phyloP scores from a whole-genome alignment of 1,284 basidiomycete species.

The Austroboletus niveus region DNA sequence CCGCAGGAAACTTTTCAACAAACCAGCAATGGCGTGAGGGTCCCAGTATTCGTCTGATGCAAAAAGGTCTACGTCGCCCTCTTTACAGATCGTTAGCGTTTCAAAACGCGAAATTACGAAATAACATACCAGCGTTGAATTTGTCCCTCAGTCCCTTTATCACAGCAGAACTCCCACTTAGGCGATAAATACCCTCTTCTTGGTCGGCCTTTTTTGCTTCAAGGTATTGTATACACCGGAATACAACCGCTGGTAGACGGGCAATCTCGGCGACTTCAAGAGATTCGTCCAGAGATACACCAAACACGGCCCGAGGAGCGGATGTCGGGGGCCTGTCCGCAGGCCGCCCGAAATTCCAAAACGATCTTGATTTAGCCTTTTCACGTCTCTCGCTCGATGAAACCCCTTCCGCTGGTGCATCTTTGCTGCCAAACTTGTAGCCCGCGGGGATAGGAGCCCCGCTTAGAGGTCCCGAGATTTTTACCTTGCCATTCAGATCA shows the following conservation, averaged over 20 bases:
- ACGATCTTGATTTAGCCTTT: constrained; percentile 86
- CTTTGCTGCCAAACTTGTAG: constrained; percentile 83
- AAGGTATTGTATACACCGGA: constrained; percentile 88
- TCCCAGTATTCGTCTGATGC: constrained; percentile 90
- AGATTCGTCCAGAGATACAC: constrained; percentile 84
- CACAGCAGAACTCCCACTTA: constrained; percentile 90
- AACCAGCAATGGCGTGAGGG: constrained; percentile 90
- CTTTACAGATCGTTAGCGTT: constrained; percentile 38
- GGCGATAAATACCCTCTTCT: constrained; percentile 96
- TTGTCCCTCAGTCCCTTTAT: constrained; percentile 92
- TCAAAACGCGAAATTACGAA: constrained; percentile 6
- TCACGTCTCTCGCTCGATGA: constrained; percentile 66
- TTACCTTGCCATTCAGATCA: constrained; percentile 56
- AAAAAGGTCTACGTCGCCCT: constrained; percentile 89
- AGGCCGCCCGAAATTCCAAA: constrained; percentile 80
- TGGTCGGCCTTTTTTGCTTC: constrained; percentile 90
- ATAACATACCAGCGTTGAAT: constrained; percentile 78
- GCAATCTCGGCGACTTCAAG: constrained; percentile 87
- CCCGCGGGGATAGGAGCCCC: constrained; percentile 85
- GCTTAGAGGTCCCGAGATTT: constrained; percentile 88
- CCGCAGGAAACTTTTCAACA: constrained; percentile 88
- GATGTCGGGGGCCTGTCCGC: constrained; percentile 44
- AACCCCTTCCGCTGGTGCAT: constrained; percentile 47
- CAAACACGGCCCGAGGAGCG: constrained; percentile 80
- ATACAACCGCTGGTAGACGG: constrained; percentile 91